Conservation (phyloP, 2,329 filamentous ascomycete genomes). For the Monosporascus ibericus region DNA sequence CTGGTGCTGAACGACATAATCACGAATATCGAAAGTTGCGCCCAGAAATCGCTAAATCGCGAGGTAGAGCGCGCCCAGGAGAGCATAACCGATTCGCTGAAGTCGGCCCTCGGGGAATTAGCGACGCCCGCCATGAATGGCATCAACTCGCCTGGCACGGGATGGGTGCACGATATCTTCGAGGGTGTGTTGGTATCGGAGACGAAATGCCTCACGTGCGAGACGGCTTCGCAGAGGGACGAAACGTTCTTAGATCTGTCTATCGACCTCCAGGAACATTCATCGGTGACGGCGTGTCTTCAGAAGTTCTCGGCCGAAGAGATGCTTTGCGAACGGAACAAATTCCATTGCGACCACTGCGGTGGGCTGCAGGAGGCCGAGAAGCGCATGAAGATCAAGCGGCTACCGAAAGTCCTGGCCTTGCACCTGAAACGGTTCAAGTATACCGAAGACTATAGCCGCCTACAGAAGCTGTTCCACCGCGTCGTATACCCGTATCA, state of each 20-base stretch:
- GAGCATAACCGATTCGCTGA: constrained; percentile 46
- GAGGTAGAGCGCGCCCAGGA: constrained; percentile 34
- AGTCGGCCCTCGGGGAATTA: constrained; percentile 35
- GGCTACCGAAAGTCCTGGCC: constrained; percentile 82
- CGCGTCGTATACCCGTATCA: constrained; percentile 96
- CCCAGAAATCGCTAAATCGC: constrained; percentile 55
- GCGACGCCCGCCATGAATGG: constrained; percentile 30
- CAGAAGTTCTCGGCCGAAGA: constrained; percentile 96
- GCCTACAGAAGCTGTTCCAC: constrained; percentile 93
- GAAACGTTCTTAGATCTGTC: constrained; percentile 95
- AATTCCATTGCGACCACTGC: constrained; percentile 97
- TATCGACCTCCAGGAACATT: constrained; percentile 91
- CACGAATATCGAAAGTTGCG: constrained; percentile 84
- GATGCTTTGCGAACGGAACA: constrained; percentile 97
- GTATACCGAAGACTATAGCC: constrained; percentile 91
- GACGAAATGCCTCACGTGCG: constrained; percentile 92
- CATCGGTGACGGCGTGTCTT: constrained; percentile 91
- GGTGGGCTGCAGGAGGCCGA: constrained; percentile 95
- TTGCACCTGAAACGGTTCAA: constrained; percentile 96
- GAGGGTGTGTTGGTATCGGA: constrained; percentile 93
- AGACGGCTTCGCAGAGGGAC: constrained; percentile 89
- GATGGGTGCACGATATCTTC: constrained; percentile 97
- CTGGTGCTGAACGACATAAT: constrained; percentile 94
- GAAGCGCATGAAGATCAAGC: constrained; percentile 99
- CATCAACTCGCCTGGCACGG: constrained; percentile 56